Evolutionary conservation across 768 basidiomycete species (phyloP), one percentile per base, ranked within the genome.

Genomic region (Auricularia auricula-judae): DNA sequence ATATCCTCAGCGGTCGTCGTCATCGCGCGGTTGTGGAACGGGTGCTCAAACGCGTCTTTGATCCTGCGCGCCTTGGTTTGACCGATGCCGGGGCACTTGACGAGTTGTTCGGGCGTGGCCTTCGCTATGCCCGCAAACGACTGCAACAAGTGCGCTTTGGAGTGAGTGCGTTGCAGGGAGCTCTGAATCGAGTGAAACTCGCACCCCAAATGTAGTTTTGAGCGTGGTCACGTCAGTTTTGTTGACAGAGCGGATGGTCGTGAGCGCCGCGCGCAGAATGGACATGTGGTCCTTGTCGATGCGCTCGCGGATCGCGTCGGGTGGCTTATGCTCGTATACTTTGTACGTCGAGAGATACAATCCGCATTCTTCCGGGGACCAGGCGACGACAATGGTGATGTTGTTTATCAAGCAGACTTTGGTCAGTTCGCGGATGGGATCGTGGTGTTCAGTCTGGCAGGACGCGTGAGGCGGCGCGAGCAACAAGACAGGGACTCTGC

Each of bases 151-250:
- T 29, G 29, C 29, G 29, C 29, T 29, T 29, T 29, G 29, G 29
- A 29, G 2, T 29, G 29, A 29, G 29, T 29, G 29, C 29, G 29
- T 21, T 39, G 4, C 36, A 21, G 23, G 29, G 54, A 18, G n/a
- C 10, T 11, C 54, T 29, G 39, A 34, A 29, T 29, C 2, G 29
- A 29, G 29, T 29, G 29, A 21, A n/a, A 3, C 36, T 80, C 87
- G 65, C 77, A 98, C 96, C 42, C 94, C 95, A 69, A 95, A 87
- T n/a, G 92, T 88, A 2, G 88, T 87, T 23, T 91, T 84, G 51
- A 99, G 78, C 3, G 96, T 98, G 75, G 92, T 86, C 1, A 95
- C 93, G 70, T 99, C 97, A 3, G 96, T 98, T 79, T 96, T 97
- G 76, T 98, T 98, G 67, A 99, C 92, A 69, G 91, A 93, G 71